Base-by-base conservation (phyloP, 2,329 filamentous ascomycete species). In the Ophiostoma himal-ulmi region DNA sequence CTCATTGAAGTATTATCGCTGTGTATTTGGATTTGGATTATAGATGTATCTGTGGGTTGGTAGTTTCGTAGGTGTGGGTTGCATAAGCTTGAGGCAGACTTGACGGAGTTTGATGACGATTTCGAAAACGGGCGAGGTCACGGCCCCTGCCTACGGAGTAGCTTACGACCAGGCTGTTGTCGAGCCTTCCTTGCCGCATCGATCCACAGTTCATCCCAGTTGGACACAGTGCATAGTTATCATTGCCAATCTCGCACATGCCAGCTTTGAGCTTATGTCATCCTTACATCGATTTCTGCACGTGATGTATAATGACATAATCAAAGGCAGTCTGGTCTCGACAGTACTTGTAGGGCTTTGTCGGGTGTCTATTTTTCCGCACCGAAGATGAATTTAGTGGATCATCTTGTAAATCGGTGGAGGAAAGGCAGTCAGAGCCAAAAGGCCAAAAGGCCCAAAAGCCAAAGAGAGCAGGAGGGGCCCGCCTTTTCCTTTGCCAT, bases 111-210 rank as follows among this genome's bases (percentile, higher is more conserved):
- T 39, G 62, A 65, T 65, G 62, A 65, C 62, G 62, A 65, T 39
- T 65, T n/a, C 57, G 60, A 64, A 39, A 36, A 65, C 62, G 20
- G 36, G 34, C 26, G 62, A 65, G 36, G 62, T 65, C 62, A 65
- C 62, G 36, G 62, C n/a, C 62, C 36, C 62, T 65, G 34, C 37
- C 36, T 64, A 65, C 62, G 62, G 60, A 22, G 57, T 62, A 65
- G 62, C 62, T 39, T 22, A 13, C 41, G 62, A 39, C 62, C 36
- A 39, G 62, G 62, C 62, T 65, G 62, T 65, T 65, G 36, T 36
- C 30, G 62, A 65, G 62, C 62, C 62, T n/a, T 20, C 62, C 20
- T 37, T 64, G 34, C 26, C 57, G 26, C 54, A 62, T 20, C 13
- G 22, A 13, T 30, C 22, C 57, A 62, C 57, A 62, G 22, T 17